Evolutionary conservation across 176 grass and related monocot species (phyloP).

Genomic region (Aegilops umbellulata): DNA sequence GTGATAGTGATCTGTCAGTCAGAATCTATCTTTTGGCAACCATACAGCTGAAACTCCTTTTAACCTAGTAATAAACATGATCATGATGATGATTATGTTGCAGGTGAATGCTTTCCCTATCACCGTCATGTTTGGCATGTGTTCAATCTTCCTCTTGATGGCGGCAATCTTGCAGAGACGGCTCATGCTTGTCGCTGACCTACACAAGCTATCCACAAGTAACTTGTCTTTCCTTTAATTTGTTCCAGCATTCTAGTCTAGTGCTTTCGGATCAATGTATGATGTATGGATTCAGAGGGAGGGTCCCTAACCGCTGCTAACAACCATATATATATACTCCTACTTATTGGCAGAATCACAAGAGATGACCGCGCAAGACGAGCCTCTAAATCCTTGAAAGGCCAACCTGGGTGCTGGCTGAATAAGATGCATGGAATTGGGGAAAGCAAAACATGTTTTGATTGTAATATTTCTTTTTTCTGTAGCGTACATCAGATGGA

Average conservation of each 20-base stretch:
- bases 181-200: constrained; percentile 78
- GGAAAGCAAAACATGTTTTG: constrained; percentile 13
- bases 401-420: not conserved
- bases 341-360: constrained; percentile 42
- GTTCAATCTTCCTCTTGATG: constrained; percentile 97
- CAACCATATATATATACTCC: constrained; percentile 2
- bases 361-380: constrained; percentile 57
- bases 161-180: constrained; percentile 89
- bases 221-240: constrained; percentile 12
- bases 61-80: not conserved
- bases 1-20: no score
- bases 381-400: constrained; percentile 61
- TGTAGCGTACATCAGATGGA: constrained; percentile 39
- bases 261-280: not conserved
- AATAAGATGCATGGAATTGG: constrained; percentile 52
- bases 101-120: constrained; percentile 91
- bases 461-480: constrained; percentile 25
- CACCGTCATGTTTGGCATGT: constrained; percentile 97
- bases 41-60: no score
- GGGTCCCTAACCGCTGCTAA: constrained; percentile 13
- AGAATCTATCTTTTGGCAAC: no score
- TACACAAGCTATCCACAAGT: constrained; percentile 68
- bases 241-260: not conserved
- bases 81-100: not conserved
- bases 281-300: not conserved